These are phyloP conservation scores for Zygotorulaspora florentina DNA, from an alignment of 805 yeast genomes.

Conservation along the genomic window DNA sequence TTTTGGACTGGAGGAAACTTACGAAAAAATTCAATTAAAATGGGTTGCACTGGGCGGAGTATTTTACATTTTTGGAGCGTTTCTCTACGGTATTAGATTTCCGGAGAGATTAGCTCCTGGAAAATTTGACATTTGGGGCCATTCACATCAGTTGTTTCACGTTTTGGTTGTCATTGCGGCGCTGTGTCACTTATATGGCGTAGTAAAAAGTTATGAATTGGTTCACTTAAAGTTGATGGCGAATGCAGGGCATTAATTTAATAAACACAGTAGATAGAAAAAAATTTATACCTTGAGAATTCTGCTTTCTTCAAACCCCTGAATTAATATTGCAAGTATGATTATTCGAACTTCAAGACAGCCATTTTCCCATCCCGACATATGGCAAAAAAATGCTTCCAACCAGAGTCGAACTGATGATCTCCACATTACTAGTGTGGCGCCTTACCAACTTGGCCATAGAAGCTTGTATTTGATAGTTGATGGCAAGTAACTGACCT, in stretches of 20 bases:
- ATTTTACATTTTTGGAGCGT: constrained; percentile 75
- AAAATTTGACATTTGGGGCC: constrained; percentile 63
- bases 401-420: constrained; percentile 77
- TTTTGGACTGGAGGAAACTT: constrained; percentile 50
- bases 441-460: constrained; percentile 79
- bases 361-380: not conserved
- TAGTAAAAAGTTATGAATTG: constrained; percentile 51
- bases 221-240: constrained; percentile 36
- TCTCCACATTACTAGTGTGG: constrained; percentile 86
- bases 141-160: constrained; percentile 84
- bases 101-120: constrained; percentile 74
- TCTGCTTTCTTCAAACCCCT: no score
- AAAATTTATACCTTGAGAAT: not conserved
- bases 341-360: not conserved
- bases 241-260: not conserved
- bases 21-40: constrained; percentile 47
- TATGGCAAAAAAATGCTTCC: constrained; percentile 45
- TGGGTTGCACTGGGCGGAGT: constrained; percentile 70
- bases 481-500: no score
- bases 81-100: constrained; percentile 66
- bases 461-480: constrained; percentile 36
- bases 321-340: no score
- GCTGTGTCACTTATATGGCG: constrained; percentile 62
- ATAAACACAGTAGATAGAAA: not conserved
- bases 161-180: constrained; percentile 74